A percentile compares a stretch with the other conserved stretches of the same genome.
Conservation (phyloP, 192 early-diverging fungal species). For the Coemansia sp. region DNA sequence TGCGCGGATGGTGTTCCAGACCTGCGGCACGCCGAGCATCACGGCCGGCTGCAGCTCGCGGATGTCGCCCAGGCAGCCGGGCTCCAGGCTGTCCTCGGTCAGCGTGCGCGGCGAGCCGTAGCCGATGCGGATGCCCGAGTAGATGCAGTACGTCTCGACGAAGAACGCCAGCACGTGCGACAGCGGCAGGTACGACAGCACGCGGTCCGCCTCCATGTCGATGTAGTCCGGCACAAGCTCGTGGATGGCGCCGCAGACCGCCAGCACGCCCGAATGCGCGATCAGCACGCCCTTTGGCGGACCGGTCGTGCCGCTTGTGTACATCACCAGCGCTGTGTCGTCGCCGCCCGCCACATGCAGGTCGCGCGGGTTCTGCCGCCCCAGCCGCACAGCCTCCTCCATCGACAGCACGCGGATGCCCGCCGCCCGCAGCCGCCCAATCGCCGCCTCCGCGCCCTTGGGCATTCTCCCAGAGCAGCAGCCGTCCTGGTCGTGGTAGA, state of each 20-base stretch:
- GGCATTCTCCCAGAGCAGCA: slow-evolving; percentile 28
- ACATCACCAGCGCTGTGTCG: slow-evolving; percentile 88
- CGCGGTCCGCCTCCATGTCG: slow-evolving; percentile 56
- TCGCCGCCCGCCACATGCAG: slow-evolving; percentile 66
- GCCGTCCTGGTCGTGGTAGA: slow-evolving; percentile 58
- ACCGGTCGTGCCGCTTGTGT: slow-evolving; percentile 87
- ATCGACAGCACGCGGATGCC: slow-evolving; percentile 56
- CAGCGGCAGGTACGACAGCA: slow-evolving; percentile 83
- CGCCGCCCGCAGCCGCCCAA: slow-evolving; percentile 52
- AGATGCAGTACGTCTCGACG: slow-evolving; percentile 72
- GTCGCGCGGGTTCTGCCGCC: slow-evolving; percentile 63
- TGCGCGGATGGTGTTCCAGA: slow-evolving; percentile 88
- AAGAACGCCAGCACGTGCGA: slow-evolving; percentile 90
- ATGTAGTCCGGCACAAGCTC: slow-evolving; percentile 45
- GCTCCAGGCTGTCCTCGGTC: slow-evolving; percentile 66
- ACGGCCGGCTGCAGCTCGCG: slow-evolving; percentile 70
- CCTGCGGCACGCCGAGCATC: slow-evolving; percentile 82
- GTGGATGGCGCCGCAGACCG: slow-evolving; percentile 59
- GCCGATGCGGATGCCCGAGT: slow-evolving; percentile 66
- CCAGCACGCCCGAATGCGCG: slow-evolving; percentile 78
- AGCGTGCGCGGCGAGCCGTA: slow-evolving; percentile 72
- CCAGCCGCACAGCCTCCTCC: slow-evolving; percentile 67
- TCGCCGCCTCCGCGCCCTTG: slow-evolving; percentile 46
- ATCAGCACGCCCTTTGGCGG: slow-evolving; percentile 91
- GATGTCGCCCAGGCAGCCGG: slow-evolving; percentile 74